phyloP scores from a whole-genome alignment of 208 protist genomes.

The Leishmania major region DNA sequence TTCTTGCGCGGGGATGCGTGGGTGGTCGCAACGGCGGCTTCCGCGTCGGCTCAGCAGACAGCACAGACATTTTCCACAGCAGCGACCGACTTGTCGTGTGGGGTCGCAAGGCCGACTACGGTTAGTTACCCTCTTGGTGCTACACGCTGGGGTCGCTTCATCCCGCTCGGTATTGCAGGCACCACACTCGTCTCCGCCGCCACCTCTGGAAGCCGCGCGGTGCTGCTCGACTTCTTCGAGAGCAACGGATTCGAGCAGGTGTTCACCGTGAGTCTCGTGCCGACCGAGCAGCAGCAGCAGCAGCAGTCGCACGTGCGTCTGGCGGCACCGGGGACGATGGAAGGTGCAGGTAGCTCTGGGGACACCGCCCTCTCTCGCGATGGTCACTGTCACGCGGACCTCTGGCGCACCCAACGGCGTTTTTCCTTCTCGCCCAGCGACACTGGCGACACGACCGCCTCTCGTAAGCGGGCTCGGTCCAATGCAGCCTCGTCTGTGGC shows the following conservation, averaged over 20 bases:
- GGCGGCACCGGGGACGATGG: neutral
- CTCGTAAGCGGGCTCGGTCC: slow-evolving; percentile 10
- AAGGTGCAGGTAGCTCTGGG: neutral
- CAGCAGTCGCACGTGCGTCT: neutral
- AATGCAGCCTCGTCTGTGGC: neutral
- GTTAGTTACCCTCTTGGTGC: slow-evolving; percentile 34
- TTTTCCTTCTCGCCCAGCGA: neutral
- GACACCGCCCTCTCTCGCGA: neutral
- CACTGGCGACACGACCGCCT: neutral
- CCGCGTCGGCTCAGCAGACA: neutral
- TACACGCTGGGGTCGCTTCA: slow-evolving; percentile 47
- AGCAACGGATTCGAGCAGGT: slow-evolving; percentile 49
- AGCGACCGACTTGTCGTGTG: neutral
- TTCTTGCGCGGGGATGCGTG: slow-evolving; percentile 51
- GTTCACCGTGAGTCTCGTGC: slow-evolving; percentile 44
- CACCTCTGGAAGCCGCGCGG: slow-evolving; percentile 37
- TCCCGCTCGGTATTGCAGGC: slow-evolving; percentile 68
- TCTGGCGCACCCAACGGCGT: neutral
- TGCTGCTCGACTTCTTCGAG: slow-evolving; percentile 55
- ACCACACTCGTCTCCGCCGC: slow-evolving; percentile 44
- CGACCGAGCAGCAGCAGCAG: slow-evolving; percentile 24
- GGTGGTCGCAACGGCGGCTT: slow-evolving; percentile 4
- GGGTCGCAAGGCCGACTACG: neutral
- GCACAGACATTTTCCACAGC: neutral
- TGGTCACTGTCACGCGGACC: neutral